A percentile compares a stretch with the other conserved stretches of the same genome.
phyloP scores from a whole-genome alignment of 2,329 filamentous ascomycete genomes.

The Penicillium oxalicum region DNA sequence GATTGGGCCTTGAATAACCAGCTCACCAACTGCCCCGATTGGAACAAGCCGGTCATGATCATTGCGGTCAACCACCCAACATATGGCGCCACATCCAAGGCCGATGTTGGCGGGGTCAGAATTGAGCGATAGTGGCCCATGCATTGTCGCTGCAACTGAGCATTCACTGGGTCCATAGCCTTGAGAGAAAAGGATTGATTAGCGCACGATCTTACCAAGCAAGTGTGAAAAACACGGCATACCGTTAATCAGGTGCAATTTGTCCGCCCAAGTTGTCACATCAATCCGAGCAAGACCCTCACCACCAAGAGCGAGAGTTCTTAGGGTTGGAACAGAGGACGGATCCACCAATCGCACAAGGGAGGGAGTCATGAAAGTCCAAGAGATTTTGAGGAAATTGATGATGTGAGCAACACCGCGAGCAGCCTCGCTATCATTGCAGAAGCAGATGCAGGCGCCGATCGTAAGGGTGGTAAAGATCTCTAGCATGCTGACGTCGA shows the following conservation, averaged over 20 bases:
- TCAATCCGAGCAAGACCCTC: slow-evolving; percentile 1
- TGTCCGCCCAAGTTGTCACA: not conserved
- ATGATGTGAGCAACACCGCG: not conserved
- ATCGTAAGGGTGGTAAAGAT: slow-evolving; percentile 24
- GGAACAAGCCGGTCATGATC: slow-evolving; percentile 3
- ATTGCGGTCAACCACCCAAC: slow-evolving; percentile 5
- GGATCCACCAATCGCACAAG: slow-evolving; percentile 1
- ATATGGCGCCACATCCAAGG: not conserved
- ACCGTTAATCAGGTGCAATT: not conserved
- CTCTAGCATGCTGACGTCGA: slow-evolving; percentile 34
- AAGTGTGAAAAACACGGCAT: not conserved
- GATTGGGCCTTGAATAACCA: slow-evolving; percentile 1
- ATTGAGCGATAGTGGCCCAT: not conserved
- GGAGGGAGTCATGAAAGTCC: slow-evolving; percentile 4
- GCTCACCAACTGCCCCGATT: slow-evolving; percentile 3
- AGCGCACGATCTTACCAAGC: not conserved
- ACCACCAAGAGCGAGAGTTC: slow-evolving; percentile 1
- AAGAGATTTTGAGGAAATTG: not conserved
- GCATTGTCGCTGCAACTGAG: not conserved
- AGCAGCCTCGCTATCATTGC: slow-evolving; percentile 26
- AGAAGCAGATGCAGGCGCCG: slow-evolving; percentile 39
- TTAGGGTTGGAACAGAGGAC: not conserved
- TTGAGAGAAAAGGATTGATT: not conserved
- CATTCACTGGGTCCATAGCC: slow-evolving; percentile 1
- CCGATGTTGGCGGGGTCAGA: slow-evolving; percentile 2